Evolutionary conservation across 1,284 basidiomycete genomes (phyloP), one percentile per base, ranked within the genome.

Genomic region (Moesziomyces sp.): DNA sequence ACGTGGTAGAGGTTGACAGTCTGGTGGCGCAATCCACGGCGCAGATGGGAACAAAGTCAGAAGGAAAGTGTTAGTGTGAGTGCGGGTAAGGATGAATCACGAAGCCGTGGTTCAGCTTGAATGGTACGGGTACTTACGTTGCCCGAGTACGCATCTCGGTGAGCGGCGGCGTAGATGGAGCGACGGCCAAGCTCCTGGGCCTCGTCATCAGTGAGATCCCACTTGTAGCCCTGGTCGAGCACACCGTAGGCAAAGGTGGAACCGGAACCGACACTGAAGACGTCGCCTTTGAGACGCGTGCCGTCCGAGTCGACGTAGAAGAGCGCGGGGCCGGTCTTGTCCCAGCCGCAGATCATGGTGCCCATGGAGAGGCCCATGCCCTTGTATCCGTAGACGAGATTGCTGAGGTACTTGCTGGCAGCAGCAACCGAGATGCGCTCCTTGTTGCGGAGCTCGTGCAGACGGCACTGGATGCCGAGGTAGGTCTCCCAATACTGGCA

Each of bases 341-440:
- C 97, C 95, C 96, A 99, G 28, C 97, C 97, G 81, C 95, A 98
- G 74, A 99, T 97, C 97, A 99, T 99, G 2, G 97, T 99, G 60
- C 97, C 97, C 96, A 99, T 99, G 84, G 93, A 96, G 65, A 99
- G 86, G 5, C 97, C 97, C 95, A 97, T 98, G 14, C 97, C 97
- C 86, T 99, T 99, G 88, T 99, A 99, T 63, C 91, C 89, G 86
- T 98, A 99, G 8, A 99, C 94, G 56, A 99, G 90, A 83, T 99
- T 99, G 86, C 92, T 92, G 59, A 99, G 88, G 85, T 95, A 97
- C 85, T 99, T 99, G 86, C 92, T 94, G 7, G 97, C 97, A 19
- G 97, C 97, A 14, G 97, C 97, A 19, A 99, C 97, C 19, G 94
- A 97, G 84, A 99, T 99, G 52, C 96, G 91, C 86, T 99, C 95